Evolutionary conservation across 1,284 basidiomycete genomes (phyloP).

Genomic region (Xerocomus nothofagi): DNA sequence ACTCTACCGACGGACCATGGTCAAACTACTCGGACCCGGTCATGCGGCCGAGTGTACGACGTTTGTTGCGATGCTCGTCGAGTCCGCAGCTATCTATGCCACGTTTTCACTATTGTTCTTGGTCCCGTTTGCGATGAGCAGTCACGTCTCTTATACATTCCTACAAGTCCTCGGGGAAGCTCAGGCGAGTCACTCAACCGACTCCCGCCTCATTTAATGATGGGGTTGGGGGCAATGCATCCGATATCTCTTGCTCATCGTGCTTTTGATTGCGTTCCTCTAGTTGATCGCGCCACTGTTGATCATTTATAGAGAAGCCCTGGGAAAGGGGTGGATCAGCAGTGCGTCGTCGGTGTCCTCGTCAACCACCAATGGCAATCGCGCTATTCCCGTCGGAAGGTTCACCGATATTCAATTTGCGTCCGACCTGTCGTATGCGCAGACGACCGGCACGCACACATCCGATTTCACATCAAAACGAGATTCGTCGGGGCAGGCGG

Average conservation of each 20-base stretch:
- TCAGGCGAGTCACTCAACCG: constrained; percentile 19
- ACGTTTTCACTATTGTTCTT: constrained; percentile 29
- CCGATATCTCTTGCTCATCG: constrained; percentile 1
- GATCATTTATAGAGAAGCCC: constrained; percentile 31
- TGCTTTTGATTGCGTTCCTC: not conserved
- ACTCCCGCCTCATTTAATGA: not conserved
- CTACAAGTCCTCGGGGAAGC: constrained; percentile 31
- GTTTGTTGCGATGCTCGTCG: constrained; percentile 29
- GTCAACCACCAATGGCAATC: constrained; percentile 1
- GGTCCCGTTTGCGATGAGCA: constrained; percentile 19
- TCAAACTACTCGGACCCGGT: constrained; percentile 20
- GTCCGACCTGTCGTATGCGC: constrained; percentile 17
- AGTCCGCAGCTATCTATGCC: constrained; percentile 30
- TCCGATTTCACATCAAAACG: constrained; percentile 13
- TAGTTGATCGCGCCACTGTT: constrained; percentile 31
- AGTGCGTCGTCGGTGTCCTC: constrained; percentile 7
- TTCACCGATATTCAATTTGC: constrained; percentile 32
- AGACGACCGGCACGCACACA: not conserved
- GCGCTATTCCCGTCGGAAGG: constrained; percentile 16
- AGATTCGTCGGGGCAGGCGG: not conserved
- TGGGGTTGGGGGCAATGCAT: not conserved
- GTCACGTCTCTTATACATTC: constrained; percentile 23
- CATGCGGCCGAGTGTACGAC: constrained; percentile 27
- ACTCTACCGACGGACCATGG: constrained; percentile 19
- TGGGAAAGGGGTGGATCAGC: constrained; percentile 34